These are phyloP conservation scores for Lactarius hengduanensis DNA, from an alignment of 768 basidiomycete genomes.

Conservation along the genomic window DNA sequence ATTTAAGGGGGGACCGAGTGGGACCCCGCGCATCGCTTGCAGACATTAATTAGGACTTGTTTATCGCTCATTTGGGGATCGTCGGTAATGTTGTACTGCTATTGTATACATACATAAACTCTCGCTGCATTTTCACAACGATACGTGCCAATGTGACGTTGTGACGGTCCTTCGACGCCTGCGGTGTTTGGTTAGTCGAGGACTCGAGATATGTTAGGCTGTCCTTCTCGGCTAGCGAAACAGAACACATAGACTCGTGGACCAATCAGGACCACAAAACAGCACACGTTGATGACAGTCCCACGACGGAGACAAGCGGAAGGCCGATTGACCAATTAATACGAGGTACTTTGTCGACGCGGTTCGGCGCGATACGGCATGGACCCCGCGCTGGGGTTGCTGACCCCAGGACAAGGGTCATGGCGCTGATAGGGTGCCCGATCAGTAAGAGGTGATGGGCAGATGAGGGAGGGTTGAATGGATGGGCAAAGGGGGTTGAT, in stretches of 20 bases:
- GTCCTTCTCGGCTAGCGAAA: not conserved
- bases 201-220: too few species aligned
- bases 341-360: not conserved
- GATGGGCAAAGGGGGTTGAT: not conserved
- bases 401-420: not conserved
- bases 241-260: not conserved
- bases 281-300: not conserved
- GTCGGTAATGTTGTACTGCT: not conserved
- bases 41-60: not conserved
- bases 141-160: not conserved
- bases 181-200: not conserved
- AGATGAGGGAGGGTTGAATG: not conserved
- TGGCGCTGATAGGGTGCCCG: not conserved
- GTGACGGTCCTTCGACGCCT: not conserved
- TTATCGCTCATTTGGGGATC: not conserved
- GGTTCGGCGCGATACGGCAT: too few species aligned
- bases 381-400: not conserved
- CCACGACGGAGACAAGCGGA: not conserved
- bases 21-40: not conserved
- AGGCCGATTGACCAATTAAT: not conserved
- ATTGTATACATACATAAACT: not conserved
- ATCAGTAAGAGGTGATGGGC: not conserved
- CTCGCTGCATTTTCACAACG: not conserved
- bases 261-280: not conserved
- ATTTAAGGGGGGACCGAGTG: not conserved